Conservation (phyloP, 805 yeast genomes). For the Saccharomycopsis guyanensis region DNA sequence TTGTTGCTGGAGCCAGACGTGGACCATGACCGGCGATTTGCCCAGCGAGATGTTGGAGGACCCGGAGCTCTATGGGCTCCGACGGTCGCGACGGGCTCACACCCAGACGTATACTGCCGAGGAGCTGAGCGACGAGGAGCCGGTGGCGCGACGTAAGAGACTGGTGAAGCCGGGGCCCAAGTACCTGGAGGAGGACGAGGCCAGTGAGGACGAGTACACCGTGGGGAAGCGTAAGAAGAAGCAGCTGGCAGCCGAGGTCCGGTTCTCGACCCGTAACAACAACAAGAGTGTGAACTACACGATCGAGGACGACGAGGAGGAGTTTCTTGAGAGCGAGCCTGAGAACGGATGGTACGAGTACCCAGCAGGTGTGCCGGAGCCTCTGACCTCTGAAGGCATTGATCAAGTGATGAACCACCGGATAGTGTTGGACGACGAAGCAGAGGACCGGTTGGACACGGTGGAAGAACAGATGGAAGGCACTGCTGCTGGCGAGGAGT, state of each 20-base stretch:
- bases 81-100: slow-evolving; percentile 66
- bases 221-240: slow-evolving; percentile 28
- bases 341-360: slow-evolving; percentile 4
- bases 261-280: slow-evolving; percentile 74
- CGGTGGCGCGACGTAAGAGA: slow-evolving; percentile 22
- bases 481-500: neutral
- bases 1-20: no score
- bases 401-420: slow-evolving; percentile 52
- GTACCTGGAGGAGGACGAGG: slow-evolving; percentile 16
- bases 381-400: slow-evolving; percentile 24
- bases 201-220: slow-evolving; percentile 26
- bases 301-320: slow-evolving; percentile 49
- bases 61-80: slow-evolving; percentile 78
- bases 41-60: slow-evolving; percentile 53
- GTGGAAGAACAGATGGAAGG: slow-evolving; percentile 22
- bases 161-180: slow-evolving; percentile 30
- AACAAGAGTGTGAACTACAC: slow-evolving; percentile 63
- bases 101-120: slow-evolving; percentile 22
- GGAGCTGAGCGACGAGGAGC: slow-evolving; percentile 19
- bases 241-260: slow-evolving; percentile 40
- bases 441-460: slow-evolving; percentile 19
- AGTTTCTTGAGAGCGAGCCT: slow-evolving; percentile 28
- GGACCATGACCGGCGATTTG: slow-evolving; percentile 25
- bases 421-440: slow-evolving; percentile 28
- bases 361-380: neutral